Evolutionary conservation across 306 rosid genomes (phyloP), one percentile per base, ranked within the genome.

Genomic region (Alnus rubra): DNA sequence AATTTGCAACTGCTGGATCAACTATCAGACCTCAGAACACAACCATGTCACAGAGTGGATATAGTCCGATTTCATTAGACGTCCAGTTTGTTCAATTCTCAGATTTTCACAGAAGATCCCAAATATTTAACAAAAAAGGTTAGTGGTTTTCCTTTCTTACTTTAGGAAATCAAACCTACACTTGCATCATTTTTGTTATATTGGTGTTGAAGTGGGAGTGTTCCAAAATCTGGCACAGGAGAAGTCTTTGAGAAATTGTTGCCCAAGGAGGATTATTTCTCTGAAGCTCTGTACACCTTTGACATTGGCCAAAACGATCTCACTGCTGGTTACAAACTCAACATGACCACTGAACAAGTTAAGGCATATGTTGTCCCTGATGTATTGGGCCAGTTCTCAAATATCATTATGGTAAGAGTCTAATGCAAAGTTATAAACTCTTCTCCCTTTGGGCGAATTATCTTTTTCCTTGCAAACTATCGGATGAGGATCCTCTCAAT

Each of bases 1-100:
- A 92, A 92, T 48, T 92, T 58, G 95, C 95, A n/a, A 90, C 97
- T 4, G 97, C 97, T 19, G 97, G 97, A 78, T 90, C 97, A 55
- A 92, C 95, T 79, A 85, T 92, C 35, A 86, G 93, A 80, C 92
- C 92, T 19, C 97, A 76, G 76, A 92, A 90, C 64, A 90, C 93
- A 82, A 89, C 92, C 74, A 87, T 82, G n/a, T 82, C 78, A 48
- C 94, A 92, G 37, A 18, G 92, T 74, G 95, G 97, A 7, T 81
- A 54, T 47, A 90, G 97, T 71, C 97, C 97, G 72, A 83, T 92
- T 81, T 92, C 97, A 35, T 80, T 92, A 58, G 89, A 90, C 62
- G 94, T 90, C 59, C 95, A 90, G 44, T 82, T 82, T 80, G 78
- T 69, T 48, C 91, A 92, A 37, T 92, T 86, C 92, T 83, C 47